Percentiles rank a stretch among this genome's conserved stretches.
Conservation (phyloP, 1,284 basidiomycete genomes). For the Crucibulum cyathiforme region DNA sequence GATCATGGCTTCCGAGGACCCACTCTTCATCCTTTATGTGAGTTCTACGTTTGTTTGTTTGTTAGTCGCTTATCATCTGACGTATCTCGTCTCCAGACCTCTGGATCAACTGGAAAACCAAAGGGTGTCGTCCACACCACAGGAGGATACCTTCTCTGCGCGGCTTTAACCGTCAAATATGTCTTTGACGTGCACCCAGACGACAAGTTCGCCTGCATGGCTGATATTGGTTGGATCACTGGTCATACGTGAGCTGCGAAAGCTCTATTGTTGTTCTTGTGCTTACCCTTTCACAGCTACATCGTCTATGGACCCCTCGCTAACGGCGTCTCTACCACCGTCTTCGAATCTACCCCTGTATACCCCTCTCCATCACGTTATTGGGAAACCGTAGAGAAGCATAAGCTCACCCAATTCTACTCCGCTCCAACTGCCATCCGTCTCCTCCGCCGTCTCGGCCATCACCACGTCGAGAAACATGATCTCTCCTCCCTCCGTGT, state of each 20-base stretch:
- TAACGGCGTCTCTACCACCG: slow-evolving; percentile 90
- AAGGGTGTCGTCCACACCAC: slow-evolving; percentile 98
- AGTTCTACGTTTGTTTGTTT: slow-evolving; percentile 35
- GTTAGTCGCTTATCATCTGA: too few relatives aligned
- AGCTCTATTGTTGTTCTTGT: slow-evolving; percentile 4
- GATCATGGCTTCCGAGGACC: slow-evolving; percentile 90
- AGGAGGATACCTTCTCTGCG: slow-evolving; percentile 91
- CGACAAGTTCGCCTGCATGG: slow-evolving; percentile 97
- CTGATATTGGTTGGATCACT: slow-evolving; percentile 99
- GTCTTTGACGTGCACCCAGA: slow-evolving; percentile 96
- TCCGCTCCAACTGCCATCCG: slow-evolving; percentile 94
- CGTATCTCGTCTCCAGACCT: too few relatives aligned
- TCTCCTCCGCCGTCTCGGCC: slow-evolving; percentile 84
- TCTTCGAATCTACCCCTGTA: slow-evolving; percentile 97
- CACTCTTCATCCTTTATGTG: slow-evolving; percentile 97
- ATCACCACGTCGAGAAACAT: slow-evolving; percentile 85
- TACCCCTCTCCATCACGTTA: slow-evolving; percentile 96
- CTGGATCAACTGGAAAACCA: slow-evolving; percentile 95
- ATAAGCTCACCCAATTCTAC: slow-evolving; percentile 96
- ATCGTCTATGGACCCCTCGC: slow-evolving; percentile 96
- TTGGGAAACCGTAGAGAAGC: slow-evolving; percentile 95
- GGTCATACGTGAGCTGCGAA: slow-evolving; percentile 78
- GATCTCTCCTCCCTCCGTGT: slow-evolving; percentile 88
- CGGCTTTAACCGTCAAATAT: slow-evolving; percentile 88
- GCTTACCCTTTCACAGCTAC: slow-evolving; percentile 55